phyloP scores from a whole-genome alignment of 2,329 filamentous ascomycete genomes.

The Aspergillus sp. region DNA sequence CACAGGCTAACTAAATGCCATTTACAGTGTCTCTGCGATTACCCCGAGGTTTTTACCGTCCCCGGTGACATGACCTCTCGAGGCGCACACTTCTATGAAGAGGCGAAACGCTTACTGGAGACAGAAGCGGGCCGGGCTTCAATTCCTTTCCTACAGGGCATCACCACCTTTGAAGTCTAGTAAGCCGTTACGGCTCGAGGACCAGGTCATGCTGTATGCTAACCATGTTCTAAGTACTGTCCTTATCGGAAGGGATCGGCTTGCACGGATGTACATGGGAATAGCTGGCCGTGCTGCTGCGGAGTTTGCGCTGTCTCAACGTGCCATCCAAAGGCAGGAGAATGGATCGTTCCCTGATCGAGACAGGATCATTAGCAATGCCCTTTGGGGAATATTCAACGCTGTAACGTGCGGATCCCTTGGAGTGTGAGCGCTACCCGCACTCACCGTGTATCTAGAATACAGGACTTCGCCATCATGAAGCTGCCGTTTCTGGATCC shows the following conservation, averaged over 20 bases:
- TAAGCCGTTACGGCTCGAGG: no score
- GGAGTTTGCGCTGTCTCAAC: slow-evolving; percentile 5
- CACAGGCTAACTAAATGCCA: no score
- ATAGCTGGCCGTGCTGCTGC: slow-evolving; percentile 3
- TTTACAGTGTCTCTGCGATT: slow-evolving; percentile 12
- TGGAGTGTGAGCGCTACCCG: no score
- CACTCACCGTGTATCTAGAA: no score
- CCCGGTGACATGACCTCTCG: slow-evolving; percentile 7
- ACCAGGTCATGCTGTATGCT: no score
- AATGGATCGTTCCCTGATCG: no score
- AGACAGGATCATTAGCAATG: no score
- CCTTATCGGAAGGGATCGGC: slow-evolving; percentile 17
- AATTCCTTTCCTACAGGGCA: slow-evolving; percentile 15
- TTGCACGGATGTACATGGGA: slow-evolving; percentile 19
- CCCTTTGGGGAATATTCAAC: slow-evolving; percentile 7
- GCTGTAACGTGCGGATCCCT: slow-evolving; percentile 4
- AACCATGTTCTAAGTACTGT: no score
- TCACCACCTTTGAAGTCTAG: no score
- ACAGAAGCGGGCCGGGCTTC: slow-evolving; percentile 14
- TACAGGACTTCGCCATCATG: no score
- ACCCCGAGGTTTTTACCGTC: slow-evolving; percentile 10
- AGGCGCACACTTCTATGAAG: slow-evolving; percentile 18
- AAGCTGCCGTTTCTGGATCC: no score
- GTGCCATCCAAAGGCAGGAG: no score
- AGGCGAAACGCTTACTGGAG: slow-evolving; percentile 15